Conservation (phyloP, 2,329 filamentous ascomycete species). For the Colletotrichum sojae region DNA sequence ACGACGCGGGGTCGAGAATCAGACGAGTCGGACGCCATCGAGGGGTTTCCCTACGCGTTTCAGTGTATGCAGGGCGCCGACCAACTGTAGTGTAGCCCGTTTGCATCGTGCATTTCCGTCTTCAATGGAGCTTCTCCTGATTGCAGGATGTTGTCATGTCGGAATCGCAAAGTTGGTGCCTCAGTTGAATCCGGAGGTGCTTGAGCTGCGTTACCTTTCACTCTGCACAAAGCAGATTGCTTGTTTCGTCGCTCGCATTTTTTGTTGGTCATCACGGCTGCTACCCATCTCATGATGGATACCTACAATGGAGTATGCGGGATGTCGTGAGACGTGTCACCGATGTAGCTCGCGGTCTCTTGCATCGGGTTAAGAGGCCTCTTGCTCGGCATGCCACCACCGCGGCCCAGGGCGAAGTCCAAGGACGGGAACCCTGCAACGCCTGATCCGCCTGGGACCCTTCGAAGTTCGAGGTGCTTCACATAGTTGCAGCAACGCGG, state of each 20-base stretch:
- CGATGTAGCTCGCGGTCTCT: constrained; percentile 17
- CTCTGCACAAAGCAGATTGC: no score
- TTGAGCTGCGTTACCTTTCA: no score
- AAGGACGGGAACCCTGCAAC: constrained; percentile 10
- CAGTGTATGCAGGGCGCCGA: constrained; percentile 35
- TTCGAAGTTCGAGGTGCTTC: constrained; percentile 9
- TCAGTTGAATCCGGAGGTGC: no score
- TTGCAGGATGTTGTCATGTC: no score
- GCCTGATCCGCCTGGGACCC: constrained; percentile 12
- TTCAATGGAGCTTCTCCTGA: background rate
- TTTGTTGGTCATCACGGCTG: constrained; percentile 5
- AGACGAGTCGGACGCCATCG: constrained; percentile 14
- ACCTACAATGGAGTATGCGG: background rate
- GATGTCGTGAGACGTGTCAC: constrained; percentile 3
- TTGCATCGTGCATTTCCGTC: background rate
- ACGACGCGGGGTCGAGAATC: constrained; percentile 23
- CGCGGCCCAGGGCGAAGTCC: constrained; percentile 11
- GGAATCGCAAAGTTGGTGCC: no score
- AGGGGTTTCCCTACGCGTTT: constrained; percentile 31
- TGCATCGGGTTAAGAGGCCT: constrained; percentile 13
- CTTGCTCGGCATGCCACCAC: constrained; percentile 2
- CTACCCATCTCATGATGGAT: background rate
- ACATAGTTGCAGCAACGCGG: constrained; percentile 7
- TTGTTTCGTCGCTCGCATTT: no score
- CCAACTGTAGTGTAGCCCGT: constrained; percentile 5